Conservation (phyloP, 2,329 filamentous ascomycete species). For the Colletotrichum agaves region DNA sequence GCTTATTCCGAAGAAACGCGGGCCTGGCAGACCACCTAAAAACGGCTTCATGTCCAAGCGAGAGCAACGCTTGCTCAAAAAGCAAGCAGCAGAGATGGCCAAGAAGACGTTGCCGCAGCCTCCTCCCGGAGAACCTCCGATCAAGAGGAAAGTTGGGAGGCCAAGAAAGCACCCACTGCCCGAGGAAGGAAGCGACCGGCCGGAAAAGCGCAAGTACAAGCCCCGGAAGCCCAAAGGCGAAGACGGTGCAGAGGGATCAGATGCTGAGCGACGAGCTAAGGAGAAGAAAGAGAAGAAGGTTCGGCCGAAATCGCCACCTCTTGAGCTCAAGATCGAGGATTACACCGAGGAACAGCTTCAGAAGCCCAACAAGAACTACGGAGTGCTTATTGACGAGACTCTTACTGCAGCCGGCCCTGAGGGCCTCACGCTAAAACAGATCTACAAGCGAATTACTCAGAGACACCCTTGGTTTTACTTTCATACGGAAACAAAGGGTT, state of each 20-base stretch:
- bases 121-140: conserved; percentile 59
- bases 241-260: conserved; percentile 65
- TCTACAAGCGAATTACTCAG: conserved; percentile 70
- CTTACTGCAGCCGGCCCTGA: conserved; percentile 64
- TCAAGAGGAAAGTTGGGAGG: conserved; percentile 73
- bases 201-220: conserved; percentile 75
- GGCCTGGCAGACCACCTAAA: conserved; percentile 84
- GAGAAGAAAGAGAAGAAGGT: conserved; percentile 71
- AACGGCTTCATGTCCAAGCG: conserved; percentile 87
- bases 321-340: conserved; percentile 64
- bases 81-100: conserved; percentile 62
- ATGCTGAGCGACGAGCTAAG: conserved; percentile 64
- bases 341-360: conserved; percentile 68
- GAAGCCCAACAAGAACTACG: conserved; percentile 72
- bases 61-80: conserved; percentile 73
- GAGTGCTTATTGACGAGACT: conserved; percentile 69
- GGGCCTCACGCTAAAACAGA: conserved; percentile 66
- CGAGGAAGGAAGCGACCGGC: conserved; percentile 63
- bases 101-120: conserved; percentile 63
- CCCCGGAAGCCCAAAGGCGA: conserved; percentile 66
- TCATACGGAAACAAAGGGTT: conserved; percentile 70
- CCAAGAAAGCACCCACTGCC: conserved; percentile 72
- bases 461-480: conserved; percentile 71
- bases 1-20: conserved; percentile 69
- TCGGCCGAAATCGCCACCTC: conserved; percentile 68